A percentile compares a stretch with the other conserved stretches of the same genome.
Conservation (phyloP, 192 early-diverging fungal genomes). For the Coemansia sp. region DNA sequence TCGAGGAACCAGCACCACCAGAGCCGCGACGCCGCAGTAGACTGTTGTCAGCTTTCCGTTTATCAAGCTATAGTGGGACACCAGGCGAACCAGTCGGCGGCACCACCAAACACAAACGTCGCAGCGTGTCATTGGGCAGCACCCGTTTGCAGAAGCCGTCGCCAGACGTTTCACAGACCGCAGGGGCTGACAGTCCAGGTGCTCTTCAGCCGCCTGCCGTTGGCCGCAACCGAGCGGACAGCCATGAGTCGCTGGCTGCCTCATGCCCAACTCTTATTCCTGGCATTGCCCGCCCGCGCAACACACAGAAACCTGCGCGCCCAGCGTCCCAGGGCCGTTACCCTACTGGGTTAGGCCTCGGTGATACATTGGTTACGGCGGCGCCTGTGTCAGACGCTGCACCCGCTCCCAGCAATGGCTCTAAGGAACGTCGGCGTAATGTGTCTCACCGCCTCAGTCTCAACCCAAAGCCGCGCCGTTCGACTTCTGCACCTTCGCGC, state of each 20-base stretch:
- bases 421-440: constrained; percentile 9
- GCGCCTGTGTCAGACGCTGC: not conserved
- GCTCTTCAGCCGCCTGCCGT: not conserved
- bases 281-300: not conserved
- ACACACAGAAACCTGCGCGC: constrained; percentile 4
- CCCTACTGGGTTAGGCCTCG: constrained; percentile 21
- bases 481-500: constrained; percentile 44
- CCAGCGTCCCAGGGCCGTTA: constrained; percentile 26
- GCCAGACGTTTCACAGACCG: not conserved
- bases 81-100: constrained; percentile 1
- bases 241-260: constrained; percentile 23
- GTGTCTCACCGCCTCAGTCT: constrained; percentile 29
- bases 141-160: not conserved
- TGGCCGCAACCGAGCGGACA: constrained; percentile 9
- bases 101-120: constrained; percentile 13
- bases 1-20: not conserved
- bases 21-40: constrained; percentile 27
- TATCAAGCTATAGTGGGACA: constrained; percentile 12
- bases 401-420: not conserved
- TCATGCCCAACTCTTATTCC: constrained; percentile 36
- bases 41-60: constrained; percentile 32
- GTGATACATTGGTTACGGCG: not conserved
- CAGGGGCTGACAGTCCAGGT: not conserved
- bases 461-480: constrained; percentile 34
- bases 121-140: constrained; percentile 45